phyloP scores from a whole-genome alignment of 345 rosid species.

The Viola odorata region DNA sequence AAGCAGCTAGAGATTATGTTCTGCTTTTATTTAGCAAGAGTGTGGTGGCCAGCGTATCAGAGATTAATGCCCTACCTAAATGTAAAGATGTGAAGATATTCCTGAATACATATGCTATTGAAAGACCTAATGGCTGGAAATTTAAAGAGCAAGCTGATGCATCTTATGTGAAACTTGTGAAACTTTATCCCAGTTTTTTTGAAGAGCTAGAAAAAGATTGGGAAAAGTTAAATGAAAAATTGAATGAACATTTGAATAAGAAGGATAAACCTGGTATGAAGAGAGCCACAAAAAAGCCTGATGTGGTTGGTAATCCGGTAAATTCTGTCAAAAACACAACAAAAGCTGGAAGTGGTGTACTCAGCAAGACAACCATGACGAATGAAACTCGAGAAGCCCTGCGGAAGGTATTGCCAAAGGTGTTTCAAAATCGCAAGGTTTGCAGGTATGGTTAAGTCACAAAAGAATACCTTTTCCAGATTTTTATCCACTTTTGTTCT shows the following conservation, averaged over 20 bases:
- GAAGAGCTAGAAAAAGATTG: constrained; percentile 33
- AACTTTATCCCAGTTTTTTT: constrained; percentile 41
- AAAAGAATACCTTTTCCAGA: too few relatives aligned
- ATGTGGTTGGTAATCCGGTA: constrained; percentile 25
- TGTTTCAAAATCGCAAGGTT: constrained; percentile 70
- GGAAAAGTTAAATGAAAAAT: constrained; percentile 21
- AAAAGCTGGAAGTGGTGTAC: constrained; percentile 26
- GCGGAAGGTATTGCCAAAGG: constrained; percentile 60
- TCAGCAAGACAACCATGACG: constrained; percentile 36
- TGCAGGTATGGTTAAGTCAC: constrained; percentile 72
- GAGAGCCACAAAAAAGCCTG: constrained; percentile 26
- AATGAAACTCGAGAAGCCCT: constrained; percentile 60
- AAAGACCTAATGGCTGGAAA: constrained; percentile 53
- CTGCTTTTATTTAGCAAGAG: constrained; percentile 49
- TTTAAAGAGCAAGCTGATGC: constrained; percentile 42
- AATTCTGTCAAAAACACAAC: constrained; percentile 36
- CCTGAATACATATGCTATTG: constrained; percentile 39
- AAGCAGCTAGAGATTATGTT: constrained; percentile 47
- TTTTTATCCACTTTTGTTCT: too few relatives aligned
- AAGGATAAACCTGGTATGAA: constrained; percentile 32
- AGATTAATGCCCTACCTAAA: constrained; percentile 15
- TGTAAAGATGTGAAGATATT: constrained; percentile 26
- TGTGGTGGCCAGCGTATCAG: constrained; percentile 20
- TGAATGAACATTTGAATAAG: constrained; percentile 14
- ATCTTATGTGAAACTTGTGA: constrained; percentile 41